Evolutionary conservation across 2,329 filamentous ascomycete species (phyloP), one percentile per base, ranked within the genome.

Genomic region (Amesomyces nigricolor): DNA sequence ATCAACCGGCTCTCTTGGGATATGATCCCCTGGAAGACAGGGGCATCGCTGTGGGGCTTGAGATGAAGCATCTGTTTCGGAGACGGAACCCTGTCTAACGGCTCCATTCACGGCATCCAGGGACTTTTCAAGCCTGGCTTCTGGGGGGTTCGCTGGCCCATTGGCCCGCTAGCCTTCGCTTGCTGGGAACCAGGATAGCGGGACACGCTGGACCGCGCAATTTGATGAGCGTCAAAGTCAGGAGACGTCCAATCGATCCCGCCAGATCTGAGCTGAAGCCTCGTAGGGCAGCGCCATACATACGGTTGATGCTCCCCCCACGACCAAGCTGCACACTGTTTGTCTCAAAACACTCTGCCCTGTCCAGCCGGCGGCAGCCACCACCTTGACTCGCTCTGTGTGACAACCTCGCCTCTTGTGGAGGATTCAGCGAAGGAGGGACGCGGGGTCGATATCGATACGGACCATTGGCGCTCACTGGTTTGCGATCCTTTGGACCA

Each of bases 301-400:
- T 35, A 38, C 54, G 52, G 43, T 56, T 56, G 38, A 52, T 48
- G 47, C 39, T 30, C 42, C 45, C 45, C 53, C 48, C 39, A 44
- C 54, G 37, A 43, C 37, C 53, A 26, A 30, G 11, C 38, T 39
- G 16, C 22, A 47, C 42, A 32, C 26, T 8, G 19, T 51, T 32
- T 30, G 11, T 16, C 48, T n/a, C 26, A 13, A 26, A 11, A 11
- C 38, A 49, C 45, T 35, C 32, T 29, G 43, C 22, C 22, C 22
- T 37, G 44, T 47, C 19, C n/a, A 38, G 29, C 37, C 17, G 10
- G 26, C 51, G 43, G 17, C 22, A 26, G 45, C 26, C 37, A 14
- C 44, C 30, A 14, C 37, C 46, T 16, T 43, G 43, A 47, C 32
- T 38, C 17, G 26, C 30, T 7, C 19, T 46, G 42, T 47, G 42